These are phyloP conservation scores for Cercospora citrullina DNA, from an alignment of 2,329 filamentous ascomycete genomes.

Conservation along the genomic window DNA sequence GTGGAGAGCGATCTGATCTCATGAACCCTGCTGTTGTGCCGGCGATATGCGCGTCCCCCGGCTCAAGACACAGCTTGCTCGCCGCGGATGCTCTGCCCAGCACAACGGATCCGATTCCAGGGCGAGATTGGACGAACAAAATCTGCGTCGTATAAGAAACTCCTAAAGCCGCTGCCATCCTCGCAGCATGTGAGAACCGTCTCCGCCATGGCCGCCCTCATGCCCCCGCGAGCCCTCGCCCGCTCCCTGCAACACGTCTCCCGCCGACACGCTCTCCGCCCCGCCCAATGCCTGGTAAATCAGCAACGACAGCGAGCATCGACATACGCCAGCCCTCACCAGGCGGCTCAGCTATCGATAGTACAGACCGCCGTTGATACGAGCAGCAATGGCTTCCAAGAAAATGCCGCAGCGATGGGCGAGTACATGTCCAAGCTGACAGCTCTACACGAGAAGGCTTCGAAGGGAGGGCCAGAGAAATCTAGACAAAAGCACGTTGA, in stretches of 20 bases:
- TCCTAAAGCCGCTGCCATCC: constrained; percentile 8
- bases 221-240: constrained; percentile 18
- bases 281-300: constrained; percentile 19
- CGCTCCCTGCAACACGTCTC: constrained; percentile 24
- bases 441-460: constrained; percentile 63
- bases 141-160: neutral
- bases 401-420: constrained; percentile 77
- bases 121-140: neutral
- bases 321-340: constrained; percentile 76
- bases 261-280: constrained; percentile 16
- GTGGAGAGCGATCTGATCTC: constrained; percentile 4
- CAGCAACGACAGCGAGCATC: constrained; percentile 55
- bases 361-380: constrained; percentile 75
- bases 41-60: constrained; percentile 3
- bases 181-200: constrained; percentile 11
- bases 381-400: constrained; percentile 72
- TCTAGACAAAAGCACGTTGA: constrained; percentile 83
- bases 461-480: constrained; percentile 76
- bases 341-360: constrained; percentile 79
- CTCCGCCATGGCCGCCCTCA: constrained; percentile 21
- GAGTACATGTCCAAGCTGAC: constrained; percentile 69
- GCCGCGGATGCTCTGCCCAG: neutral
- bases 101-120: neutral
- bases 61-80: constrained; percentile 7
- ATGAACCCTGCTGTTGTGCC: constrained; percentile 1